phyloP scores from a whole-genome alignment of 805 yeast species.

The Wickerhamiella bombiphila region DNA sequence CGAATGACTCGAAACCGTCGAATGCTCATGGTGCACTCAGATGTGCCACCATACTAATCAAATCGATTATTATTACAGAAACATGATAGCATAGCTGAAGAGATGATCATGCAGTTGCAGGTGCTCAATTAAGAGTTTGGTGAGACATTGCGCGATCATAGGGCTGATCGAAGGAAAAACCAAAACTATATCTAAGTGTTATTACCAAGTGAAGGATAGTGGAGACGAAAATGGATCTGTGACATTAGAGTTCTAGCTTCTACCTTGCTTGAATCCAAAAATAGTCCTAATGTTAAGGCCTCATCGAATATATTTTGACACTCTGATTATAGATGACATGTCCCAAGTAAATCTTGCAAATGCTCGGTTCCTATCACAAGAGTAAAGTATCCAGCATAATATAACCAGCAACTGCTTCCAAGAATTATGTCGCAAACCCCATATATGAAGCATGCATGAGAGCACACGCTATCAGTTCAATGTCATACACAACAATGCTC shows the following conservation, averaged over 20 bases:
- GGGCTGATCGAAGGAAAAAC: constrained; percentile 21
- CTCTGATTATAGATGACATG: constrained; percentile 86
- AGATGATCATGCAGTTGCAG: no score
- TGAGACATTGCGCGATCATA: no score
- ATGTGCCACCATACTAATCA: no score
- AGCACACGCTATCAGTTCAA: constrained; percentile 66
- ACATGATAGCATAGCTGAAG: no score
- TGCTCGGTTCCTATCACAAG: constrained; percentile 78
- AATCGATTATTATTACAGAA: no score
- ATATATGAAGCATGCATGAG: constrained; percentile 33
- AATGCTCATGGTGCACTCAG: no score
- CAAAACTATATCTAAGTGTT: background rate
- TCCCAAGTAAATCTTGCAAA: constrained; percentile 90
- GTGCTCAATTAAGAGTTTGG: no score
- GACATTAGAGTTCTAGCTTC: constrained; percentile 58
- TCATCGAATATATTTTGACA: constrained; percentile 44
- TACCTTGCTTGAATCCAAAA: constrained; percentile 51
- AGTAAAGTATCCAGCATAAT: constrained; percentile 54
- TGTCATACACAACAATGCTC: constrained; percentile 30
- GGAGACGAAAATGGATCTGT: constrained; percentile 50
- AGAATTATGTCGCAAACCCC: constrained; percentile 45
- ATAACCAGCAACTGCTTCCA: constrained; percentile 82
- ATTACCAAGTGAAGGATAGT: constrained; percentile 42
- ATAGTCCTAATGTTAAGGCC: background rate
- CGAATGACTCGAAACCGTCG: no score